A percentile compares a stretch with the other conserved stretches of the same genome.
Conservation (phyloP, 2,329 filamentous ascomycete genomes). For the Aureobasidium sp. region DNA sequence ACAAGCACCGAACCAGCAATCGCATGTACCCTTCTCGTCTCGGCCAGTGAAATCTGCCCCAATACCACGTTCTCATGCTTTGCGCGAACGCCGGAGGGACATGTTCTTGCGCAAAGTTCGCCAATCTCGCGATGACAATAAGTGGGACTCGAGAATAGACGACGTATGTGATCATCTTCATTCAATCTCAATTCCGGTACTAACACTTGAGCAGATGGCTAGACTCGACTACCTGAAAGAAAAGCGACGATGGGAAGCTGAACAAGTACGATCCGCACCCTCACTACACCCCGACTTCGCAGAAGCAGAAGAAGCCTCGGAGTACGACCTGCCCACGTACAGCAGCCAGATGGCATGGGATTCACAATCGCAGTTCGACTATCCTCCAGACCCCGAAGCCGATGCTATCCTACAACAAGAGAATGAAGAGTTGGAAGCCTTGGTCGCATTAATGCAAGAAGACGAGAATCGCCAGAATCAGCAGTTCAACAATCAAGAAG, state of each 20-base stretch:
- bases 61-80: slow-evolving; percentile 50
- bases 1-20: not conserved
- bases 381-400: slow-evolving; percentile 23
- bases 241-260: slow-evolving; percentile 36
- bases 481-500: slow-evolving; percentile 9
- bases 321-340: slow-evolving; percentile 7
- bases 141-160: slow-evolving; percentile 37
- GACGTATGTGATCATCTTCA: slow-evolving; percentile 28
- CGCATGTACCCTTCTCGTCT: slow-evolving; percentile 35
- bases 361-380: slow-evolving; percentile 13
- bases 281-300: slow-evolving; percentile 14
- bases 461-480: not conserved
- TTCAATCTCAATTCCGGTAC: not conserved
- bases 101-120: slow-evolving; percentile 57
- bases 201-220: slow-evolving; percentile 31
- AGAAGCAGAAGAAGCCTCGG: slow-evolving; percentile 18
- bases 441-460: slow-evolving; percentile 35
- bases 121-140: slow-evolving; percentile 35
- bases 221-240: slow-evolving; percentile 36
- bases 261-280: slow-evolving; percentile 33
- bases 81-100: slow-evolving; percentile 54
- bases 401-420: slow-evolving; percentile 34
- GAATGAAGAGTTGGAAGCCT: slow-evolving; percentile 35
- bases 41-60: slow-evolving; percentile 55
- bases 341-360: not conserved